phyloP scores from a whole-genome alignment of 768 basidiomycete genomes.

The Zangia roseola region DNA sequence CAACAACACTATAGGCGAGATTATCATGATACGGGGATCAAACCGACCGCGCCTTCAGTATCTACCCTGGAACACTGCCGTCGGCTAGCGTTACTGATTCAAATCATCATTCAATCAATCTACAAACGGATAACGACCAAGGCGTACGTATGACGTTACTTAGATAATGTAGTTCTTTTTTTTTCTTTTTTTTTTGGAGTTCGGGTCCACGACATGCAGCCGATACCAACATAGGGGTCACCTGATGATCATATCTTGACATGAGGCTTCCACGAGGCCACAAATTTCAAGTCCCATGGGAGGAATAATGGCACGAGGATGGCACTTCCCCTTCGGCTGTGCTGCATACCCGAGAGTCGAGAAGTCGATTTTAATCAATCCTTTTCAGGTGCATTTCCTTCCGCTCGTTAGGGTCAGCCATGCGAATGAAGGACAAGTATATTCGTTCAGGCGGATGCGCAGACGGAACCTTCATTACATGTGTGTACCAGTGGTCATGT shows the following conservation, averaged over 20 bases:
- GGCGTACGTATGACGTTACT: background rate
- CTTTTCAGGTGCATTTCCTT: conserved; percentile 11
- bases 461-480: background rate
- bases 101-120: conserved; percentile 2
- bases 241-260: conserved; percentile 21
- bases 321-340: conserved; percentile 4
- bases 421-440: background rate
- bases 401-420: background rate
- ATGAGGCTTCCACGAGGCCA: conserved; percentile 27
- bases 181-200: background rate
- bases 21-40: conserved; percentile 13
- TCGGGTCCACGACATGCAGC: background rate
- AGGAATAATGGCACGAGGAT: conserved; percentile 11
- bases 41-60: conserved; percentile 4
- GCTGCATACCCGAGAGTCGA: background rate
- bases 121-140: conserved; percentile 1
- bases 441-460: background rate
- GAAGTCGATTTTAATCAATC: conserved; percentile 10
- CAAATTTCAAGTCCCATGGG: conserved; percentile 14
- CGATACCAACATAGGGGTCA: conserved; percentile 10
- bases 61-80: conserved; percentile 10
- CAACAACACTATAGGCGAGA: conserved; percentile 2
- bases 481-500: conserved; percentile 4
- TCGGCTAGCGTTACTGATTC: conserved; percentile 6
- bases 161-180: background rate